Conservation (phyloP, 441 rosid species). For the Syzygium malaccense region DNA sequence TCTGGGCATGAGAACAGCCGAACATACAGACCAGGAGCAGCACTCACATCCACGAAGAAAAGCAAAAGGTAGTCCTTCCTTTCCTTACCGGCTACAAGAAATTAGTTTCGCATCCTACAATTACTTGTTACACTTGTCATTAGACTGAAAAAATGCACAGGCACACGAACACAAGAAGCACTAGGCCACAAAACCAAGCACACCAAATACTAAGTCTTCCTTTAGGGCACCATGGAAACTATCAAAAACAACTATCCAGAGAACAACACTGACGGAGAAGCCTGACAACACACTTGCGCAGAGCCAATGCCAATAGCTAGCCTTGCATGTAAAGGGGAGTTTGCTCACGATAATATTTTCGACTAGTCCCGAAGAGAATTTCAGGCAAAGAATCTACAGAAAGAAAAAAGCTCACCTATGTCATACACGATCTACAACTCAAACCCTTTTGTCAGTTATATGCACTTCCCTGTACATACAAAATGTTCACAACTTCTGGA, state of each 20-base stretch:
- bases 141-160: not conserved
- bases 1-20: not conserved
- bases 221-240: not conserved
- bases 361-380: not conserved
- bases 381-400: not conserved
- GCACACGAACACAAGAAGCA: not conserved
- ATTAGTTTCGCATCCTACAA: not conserved
- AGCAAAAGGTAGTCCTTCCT: not conserved
- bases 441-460: conserved; percentile 6
- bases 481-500: conserved; percentile 37
- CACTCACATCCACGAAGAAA: not conserved
- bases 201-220: not conserved
- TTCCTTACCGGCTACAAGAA: not conserved
- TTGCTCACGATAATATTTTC: not conserved
- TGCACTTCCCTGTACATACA: conserved; percentile 16
- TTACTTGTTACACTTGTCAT: not conserved
- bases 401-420: not conserved
- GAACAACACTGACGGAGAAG: not conserved
- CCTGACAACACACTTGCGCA: not conserved
- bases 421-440: not conserved
- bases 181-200: not conserved
- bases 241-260: not conserved
- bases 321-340: not conserved
- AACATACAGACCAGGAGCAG: not conserved
- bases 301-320: not conserved